These are phyloP conservation scores for Vaccinium vitisidaea DNA, from an alignment of 148 eudicot genomes.

Conservation along the genomic window DNA sequence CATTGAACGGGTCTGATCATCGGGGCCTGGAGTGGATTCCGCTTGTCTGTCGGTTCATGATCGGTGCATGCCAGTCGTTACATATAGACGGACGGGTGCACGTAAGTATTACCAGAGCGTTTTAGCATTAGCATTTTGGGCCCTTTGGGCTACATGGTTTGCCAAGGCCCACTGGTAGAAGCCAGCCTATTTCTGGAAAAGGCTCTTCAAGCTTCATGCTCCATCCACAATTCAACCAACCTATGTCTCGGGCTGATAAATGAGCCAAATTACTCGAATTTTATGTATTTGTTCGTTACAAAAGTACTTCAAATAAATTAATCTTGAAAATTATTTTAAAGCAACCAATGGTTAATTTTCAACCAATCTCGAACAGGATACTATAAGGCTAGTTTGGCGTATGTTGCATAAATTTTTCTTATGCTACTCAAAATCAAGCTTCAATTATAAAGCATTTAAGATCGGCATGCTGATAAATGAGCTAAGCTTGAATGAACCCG, in stretches of 20 bases:
- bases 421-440: background rate
- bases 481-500: no score
- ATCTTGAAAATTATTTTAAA: background rate
- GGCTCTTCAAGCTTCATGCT: no score
- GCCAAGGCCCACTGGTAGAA: background rate
- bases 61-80: no score
- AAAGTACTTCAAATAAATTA: background rate
- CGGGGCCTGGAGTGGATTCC: no score
- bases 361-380: background rate
- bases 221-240: no score
- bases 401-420: background rate
- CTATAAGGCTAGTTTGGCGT: background rate
- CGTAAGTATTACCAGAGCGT: background rate
- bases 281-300: background rate
- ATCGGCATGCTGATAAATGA: background rate
- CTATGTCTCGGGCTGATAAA: background rate
- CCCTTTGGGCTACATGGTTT: background rate
- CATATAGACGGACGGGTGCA: background rate
- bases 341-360: background rate
- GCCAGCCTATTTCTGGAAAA: background rate
- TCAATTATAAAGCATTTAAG: background rate
- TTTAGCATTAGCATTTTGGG: background rate
- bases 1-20: no score
- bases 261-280: background rate
- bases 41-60: no score